Evolutionary conservation across 495 filamentous ascomycete species (phyloP), one percentile per base, ranked within the genome.

Genomic region (Penicillium pancosmium): DNA sequence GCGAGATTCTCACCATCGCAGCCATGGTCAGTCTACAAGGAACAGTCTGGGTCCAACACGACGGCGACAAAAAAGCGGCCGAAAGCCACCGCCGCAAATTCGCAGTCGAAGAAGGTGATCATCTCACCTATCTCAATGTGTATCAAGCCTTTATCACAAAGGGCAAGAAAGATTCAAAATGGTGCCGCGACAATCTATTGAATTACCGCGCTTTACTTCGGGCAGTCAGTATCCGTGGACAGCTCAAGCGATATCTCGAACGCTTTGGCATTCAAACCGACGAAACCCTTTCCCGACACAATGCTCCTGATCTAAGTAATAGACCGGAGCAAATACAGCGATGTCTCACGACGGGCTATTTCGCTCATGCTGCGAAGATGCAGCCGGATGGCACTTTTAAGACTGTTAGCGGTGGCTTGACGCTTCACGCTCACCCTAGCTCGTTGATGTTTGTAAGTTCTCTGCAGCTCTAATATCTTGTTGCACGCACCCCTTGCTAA

Each of bases 361-460:
- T 98, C 76, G 89, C 94, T 2, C 93, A 98, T 73, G 95, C 92
- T 11, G 95, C 94, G 23, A 86, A 89, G 72, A 97, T 98, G 93
- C 91, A 96, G 71, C 83, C 92, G 0, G 94, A 98, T 79, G 94
- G 94, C 16, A 91, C 84, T 13, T 98, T 97, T 66, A 86, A 83
- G 64, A 92, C 90, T 25, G 85, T 95, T 46, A 87, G 84, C 55
- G 92, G 91, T 11, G 85, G 84, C 7, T 74, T 83, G 40, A 83
- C 84, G 44, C 77, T 98, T 36, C 85, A 96, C 78, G 91, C 92
- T 18, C 94, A 98, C 75, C 95, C 94, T 4, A 95, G 86, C 66
- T 94, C 90, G 16, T 73, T 98, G 65, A 92, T 98, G 88, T 98
- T 98, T 81, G 84, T 87, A 70, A 75, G 84, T 84, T 35, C 19